These are phyloP conservation scores for Penicillium sp. DNA, from an alignment of 2,329 filamentous ascomycete species.

Conservation along the genomic window DNA sequence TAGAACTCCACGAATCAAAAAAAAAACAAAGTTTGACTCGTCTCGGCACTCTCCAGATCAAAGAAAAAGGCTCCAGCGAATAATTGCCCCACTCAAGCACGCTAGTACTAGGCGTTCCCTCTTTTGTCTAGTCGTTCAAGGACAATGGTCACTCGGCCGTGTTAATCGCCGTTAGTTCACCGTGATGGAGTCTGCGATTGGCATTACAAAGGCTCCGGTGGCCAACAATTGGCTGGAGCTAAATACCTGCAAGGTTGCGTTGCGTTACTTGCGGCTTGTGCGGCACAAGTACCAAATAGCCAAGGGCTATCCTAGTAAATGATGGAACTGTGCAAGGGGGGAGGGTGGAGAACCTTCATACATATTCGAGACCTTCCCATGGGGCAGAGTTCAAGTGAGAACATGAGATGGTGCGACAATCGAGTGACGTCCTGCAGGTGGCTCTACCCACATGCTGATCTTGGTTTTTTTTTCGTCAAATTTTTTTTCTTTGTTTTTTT, in stretches of 20 bases:
- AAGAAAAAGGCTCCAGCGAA: constrained; percentile 4
- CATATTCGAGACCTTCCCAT: not conserved
- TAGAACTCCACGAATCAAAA: constrained; percentile 2
- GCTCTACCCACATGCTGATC: constrained; percentile 13
- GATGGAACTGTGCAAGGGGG: not conserved
- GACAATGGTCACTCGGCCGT: not conserved
- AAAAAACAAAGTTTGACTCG: constrained; percentile 12
- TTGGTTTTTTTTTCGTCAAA: not conserved
- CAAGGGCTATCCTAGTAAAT: not conserved
- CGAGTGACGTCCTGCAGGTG: constrained; percentile 7
- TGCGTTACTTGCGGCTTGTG: constrained; percentile 1
- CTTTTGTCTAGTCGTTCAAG: not conserved
- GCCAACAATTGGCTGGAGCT: not conserved
- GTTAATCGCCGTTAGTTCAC: not conserved
- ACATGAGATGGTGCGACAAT: constrained; percentile 19
- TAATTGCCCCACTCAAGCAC: constrained; percentile 4
- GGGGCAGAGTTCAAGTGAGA: constrained; percentile 2
- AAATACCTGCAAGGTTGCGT: not conserved
- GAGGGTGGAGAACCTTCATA: not conserved
- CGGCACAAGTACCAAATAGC: not conserved
- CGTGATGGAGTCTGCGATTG: not conserved
- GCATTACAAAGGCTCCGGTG: constrained; percentile 1
- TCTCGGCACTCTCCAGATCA: constrained; percentile 16
- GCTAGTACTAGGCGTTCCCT: not conserved
- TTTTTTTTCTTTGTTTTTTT: not conserved